phyloP scores from a whole-genome alignment of 2,329 filamentous ascomycete genomes.

The Colletotrichum phormii region DNA sequence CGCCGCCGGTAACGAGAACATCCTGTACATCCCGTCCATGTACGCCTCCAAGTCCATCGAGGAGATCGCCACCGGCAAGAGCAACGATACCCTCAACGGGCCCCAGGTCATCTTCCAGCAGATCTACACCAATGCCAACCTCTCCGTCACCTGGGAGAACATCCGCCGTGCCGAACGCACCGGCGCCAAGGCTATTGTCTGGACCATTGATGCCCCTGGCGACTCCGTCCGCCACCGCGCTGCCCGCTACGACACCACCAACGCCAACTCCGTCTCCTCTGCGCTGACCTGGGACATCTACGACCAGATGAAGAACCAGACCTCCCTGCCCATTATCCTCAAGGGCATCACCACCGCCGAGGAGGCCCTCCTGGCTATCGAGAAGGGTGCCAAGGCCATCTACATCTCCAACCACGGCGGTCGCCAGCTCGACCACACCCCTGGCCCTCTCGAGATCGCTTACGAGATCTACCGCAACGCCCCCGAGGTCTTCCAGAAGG shows the following conservation, averaged over 20 bases:
- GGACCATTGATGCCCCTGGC: slow-evolving; percentile 49
- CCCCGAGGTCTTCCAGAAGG: slow-evolving; percentile 49
- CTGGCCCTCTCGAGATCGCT: slow-evolving; percentile 46
- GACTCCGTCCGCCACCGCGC: slow-evolving; percentile 39
- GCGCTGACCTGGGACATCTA: slow-evolving; percentile 42
- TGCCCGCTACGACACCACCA: slow-evolving; percentile 39
- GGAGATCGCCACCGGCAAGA: slow-evolving; percentile 45
- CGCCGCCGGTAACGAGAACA: slow-evolving; percentile 55
- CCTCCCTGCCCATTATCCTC: slow-evolving; percentile 50
- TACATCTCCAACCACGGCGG: slow-evolving; percentile 56
- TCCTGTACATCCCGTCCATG: slow-evolving; percentile 55
- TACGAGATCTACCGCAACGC: slow-evolving; percentile 49
- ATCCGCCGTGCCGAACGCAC: slow-evolving; percentile 47
- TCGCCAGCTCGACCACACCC: slow-evolving; percentile 54
- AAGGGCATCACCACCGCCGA: slow-evolving; percentile 53
- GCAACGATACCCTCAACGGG: slow-evolving; percentile 40
- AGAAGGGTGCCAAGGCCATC: slow-evolving; percentile 49
- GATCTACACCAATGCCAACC: slow-evolving; percentile 43
- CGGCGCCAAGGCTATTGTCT: slow-evolving; percentile 51
- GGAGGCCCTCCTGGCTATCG: slow-evolving; percentile 48
- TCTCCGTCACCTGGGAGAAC: slow-evolving; percentile 46
- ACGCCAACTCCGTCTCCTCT: slow-evolving; percentile 37
- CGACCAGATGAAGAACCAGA: slow-evolving; percentile 45
- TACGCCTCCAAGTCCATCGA: slow-evolving; percentile 50
- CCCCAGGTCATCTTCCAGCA: slow-evolving; percentile 49